These are phyloP conservation scores for Aspergillus fumigatiaffinis DNA, from an alignment of 2,329 filamentous ascomycete genomes.

Conservation along the genomic window DNA sequence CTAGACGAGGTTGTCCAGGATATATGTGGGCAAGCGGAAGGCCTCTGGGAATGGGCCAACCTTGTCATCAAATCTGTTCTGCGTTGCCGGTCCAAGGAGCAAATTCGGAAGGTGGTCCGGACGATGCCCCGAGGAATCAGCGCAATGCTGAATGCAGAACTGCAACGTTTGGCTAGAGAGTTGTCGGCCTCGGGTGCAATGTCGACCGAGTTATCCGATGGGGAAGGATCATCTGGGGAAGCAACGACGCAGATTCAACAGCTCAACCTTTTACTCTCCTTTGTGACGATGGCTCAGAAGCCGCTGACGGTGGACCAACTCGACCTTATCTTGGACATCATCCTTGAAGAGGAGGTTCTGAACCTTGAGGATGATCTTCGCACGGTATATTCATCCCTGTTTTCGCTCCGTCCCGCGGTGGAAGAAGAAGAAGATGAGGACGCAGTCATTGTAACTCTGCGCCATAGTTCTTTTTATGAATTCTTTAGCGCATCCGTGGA, in stretches of 20 bases:
- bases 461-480: conserved; percentile 6
- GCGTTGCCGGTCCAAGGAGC: conserved; percentile 13
- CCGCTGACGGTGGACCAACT: conserved; percentile 3
- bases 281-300: conserved; percentile 2
- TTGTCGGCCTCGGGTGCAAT: not conserved
- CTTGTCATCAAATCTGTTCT: conserved; percentile 11
- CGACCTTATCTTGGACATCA: not conserved
- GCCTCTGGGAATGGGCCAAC: conserved; percentile 14
- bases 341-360: not conserved
- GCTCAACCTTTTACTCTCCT: conserved; percentile 3
- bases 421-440: not conserved
- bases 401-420: not conserved
- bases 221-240: not conserved
- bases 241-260: not conserved
- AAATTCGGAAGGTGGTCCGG: conserved; percentile 10
- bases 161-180: conserved; percentile 10
- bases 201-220: not conserved
- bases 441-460: not conserved
- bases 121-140: conserved; percentile 12
- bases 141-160: conserved; percentile 8
- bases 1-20: conserved; percentile 6
- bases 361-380: not conserved
- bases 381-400: not conserved
- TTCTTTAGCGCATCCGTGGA: not conserved
- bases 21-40: conserved; percentile 7